phyloP scores from a whole-genome alignment of 305 asterid species.

The Ilex paraguariensis region DNA sequence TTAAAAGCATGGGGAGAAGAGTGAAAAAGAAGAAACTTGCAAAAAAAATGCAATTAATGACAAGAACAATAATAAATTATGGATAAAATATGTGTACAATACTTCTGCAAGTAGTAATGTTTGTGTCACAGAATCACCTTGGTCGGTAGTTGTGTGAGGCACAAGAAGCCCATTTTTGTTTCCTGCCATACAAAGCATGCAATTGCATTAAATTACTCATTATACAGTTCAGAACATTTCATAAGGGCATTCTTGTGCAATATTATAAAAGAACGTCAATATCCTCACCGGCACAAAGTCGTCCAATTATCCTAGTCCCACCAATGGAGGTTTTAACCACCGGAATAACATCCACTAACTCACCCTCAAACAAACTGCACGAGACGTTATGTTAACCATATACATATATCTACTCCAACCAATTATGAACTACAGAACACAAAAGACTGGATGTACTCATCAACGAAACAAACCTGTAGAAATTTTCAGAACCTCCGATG shows the following conservation, averaged over 20 bases:
- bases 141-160: conserved; percentile 95
- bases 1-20: no score
- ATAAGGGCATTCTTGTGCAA: neutral
- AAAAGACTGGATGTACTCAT: no score
- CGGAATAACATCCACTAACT: conserved; percentile 73
- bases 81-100: neutral
- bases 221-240: neutral
- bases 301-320: conserved; percentile 81
- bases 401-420: no score
- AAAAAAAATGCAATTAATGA: conserved; percentile 8
- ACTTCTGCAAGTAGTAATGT: neutral
- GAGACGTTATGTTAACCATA: no score
- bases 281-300: conserved; percentile 76
- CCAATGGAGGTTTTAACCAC: conserved; percentile 79
- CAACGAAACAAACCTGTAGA: conserved; percentile 52
- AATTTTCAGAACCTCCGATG: conserved; percentile 92
- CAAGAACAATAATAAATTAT: neutral
- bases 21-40: neutral
- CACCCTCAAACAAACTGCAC: conserved; percentile 26
- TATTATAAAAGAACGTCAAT: neutral
- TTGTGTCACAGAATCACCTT: conserved; percentile 42
- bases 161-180: conserved; percentile 89
- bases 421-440: no score
- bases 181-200: conserved; percentile 34
- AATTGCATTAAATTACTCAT: neutral